phyloP scores from a whole-genome alignment of 495 filamentous ascomycete species.

The Penicillium samsonianum region DNA sequence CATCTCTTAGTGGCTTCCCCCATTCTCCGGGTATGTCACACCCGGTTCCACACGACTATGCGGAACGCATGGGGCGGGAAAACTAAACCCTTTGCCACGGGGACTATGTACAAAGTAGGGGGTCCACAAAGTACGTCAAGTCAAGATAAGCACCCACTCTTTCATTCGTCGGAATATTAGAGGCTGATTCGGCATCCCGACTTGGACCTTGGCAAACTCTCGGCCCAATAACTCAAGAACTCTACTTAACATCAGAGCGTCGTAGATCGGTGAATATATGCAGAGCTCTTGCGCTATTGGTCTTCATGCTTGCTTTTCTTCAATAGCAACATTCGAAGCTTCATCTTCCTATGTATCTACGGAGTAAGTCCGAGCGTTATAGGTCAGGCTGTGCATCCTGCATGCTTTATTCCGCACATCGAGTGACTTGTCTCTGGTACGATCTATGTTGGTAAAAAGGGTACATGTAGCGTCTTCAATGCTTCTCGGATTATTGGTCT shows the following conservation, averaged over 20 bases:
- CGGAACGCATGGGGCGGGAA: neutral
- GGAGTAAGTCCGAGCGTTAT: neutral
- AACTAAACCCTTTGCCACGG: neutral
- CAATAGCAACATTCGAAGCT: neutral
- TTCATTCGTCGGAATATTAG: neutral
- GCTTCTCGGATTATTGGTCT: neutral
- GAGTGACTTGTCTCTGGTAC: neutral
- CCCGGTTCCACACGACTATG: neutral
- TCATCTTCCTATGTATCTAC: neutral
- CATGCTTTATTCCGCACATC: neutral
- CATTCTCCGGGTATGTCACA: neutral
- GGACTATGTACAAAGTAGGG: neutral
- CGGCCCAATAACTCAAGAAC: neutral
- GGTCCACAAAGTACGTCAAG: neutral
- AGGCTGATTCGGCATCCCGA: constrained; percentile 5
- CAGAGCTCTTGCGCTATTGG: neutral
- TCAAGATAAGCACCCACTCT: neutral
- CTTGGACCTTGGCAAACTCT: neutral
- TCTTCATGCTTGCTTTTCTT: neutral
- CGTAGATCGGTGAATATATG: neutral
- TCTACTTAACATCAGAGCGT: neutral
- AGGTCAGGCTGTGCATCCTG: neutral
- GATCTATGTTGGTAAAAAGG: too few species aligned
- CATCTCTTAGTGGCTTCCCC: neutral
- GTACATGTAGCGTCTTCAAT: neutral